Evolutionary conservation across 1,284 basidiomycete genomes (phyloP), one percentile per base, ranked within the genome.

Genomic region (Boletellus deceptivus): DNA sequence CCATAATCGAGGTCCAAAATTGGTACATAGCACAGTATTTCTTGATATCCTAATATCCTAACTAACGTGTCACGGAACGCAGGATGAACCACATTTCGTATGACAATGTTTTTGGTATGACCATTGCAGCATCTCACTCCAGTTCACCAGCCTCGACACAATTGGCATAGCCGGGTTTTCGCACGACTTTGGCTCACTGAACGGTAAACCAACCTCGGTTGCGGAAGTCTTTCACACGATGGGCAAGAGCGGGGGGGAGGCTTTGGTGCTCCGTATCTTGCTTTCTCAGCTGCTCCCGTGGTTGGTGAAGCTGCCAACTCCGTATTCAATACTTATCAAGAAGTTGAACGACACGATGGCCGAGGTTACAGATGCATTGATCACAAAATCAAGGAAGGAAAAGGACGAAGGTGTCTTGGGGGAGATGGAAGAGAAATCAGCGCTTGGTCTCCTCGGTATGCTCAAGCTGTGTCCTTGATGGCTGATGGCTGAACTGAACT

Each of bases 151-250:
- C 1, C 71, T 83, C 8, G 82, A 84, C 61, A 76, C 74, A 3
- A 73, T 84, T 48, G 82, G 83, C 2, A 79, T 83, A 44, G 78
- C 80, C 0, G 82, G 80, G 0, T 84, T 85, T 57, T 75, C 76
- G 3, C 78, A 83, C 59, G 73, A 83, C 56, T 84, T 84, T 56
- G 73, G 73, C 4, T 68, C 78, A 0, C 67, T 84, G 17, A 71
- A 77, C 6, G 80, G 79, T 8, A 70, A 77, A 56, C 58, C 63
- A 2, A 70, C 75, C 3, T 54, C 70, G 3, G 74, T 83, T 5
- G 70, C 74, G 0, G 72, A 75, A 5, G 68, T 74, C 1, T 79
- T 83, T 49, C 74, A 80, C 16, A 60, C 71, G 2, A 65, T 80
- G 13, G 35, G 39, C 52, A 64, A 65, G 20, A 51, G 11, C 46